Evolutionary conservation across 2,329 filamentous ascomycete species (phyloP), one percentile per base, ranked within the genome.

Genomic region (Aureobasidium sp.): DNA sequence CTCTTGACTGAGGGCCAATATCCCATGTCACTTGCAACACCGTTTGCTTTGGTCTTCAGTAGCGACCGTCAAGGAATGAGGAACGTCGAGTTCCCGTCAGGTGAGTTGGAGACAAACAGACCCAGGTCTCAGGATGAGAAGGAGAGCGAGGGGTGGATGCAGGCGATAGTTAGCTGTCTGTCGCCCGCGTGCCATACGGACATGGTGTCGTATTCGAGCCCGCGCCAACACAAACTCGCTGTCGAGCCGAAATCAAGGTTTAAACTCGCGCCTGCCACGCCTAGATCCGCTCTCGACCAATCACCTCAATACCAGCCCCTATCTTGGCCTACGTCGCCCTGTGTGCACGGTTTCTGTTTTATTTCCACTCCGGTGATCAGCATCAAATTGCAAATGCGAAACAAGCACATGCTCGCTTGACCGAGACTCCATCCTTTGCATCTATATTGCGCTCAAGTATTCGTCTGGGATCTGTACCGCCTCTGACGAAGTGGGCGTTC

Each of bases 171-270:
- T 22, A 27, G 3, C 31, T 29, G 45, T 48, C 45, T 27, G 51
- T 55, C 15, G 51, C 34, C 36, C 20, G 25, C 22, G 17, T 22
- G 25, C 25, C 25, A 42, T 55, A 31, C 53, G 53, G 37, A 22
- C 53, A 57, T 57, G 51, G 11, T n/a, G 47, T 31, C 41, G 25
- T 37, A 22, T 34, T 39, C 31, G 2, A 20, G 55, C 27, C 25
- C 45, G 55, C 55, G 55, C 55, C 55, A 58, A 29, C 55, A 37
- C 55, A 58, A 47, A 57, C 39, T 45, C 29, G 27, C 39, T n/a
- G 25, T 29, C 29, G 53, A 47, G 45, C 53, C 53, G 53, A 57
- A 27, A 57, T 47, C 53, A 57, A 47, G 53, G 41, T 57, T 44
- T 25, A 56, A 20, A 57, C 41, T 42, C 52, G 39, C 22, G 37